These are phyloP conservation scores for Xylariaceae sp. DNA, from an alignment of 2,329 filamentous ascomycete genomes.

Conservation along the genomic window DNA sequence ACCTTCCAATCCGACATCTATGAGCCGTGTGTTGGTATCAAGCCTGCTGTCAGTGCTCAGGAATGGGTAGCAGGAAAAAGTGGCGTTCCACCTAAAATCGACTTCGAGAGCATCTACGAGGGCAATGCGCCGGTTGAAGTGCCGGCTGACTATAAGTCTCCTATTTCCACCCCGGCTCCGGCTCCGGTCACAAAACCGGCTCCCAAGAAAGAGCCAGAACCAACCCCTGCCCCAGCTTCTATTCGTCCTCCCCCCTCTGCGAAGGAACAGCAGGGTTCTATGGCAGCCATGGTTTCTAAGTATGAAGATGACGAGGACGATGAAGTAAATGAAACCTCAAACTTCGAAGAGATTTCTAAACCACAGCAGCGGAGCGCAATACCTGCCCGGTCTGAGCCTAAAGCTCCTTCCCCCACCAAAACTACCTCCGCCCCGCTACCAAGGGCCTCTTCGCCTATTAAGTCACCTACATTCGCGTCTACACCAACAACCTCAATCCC, in stretches of 20 bases:
- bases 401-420: conserved; percentile 40
- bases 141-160: conserved; percentile 69
- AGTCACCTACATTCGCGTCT: conserved; percentile 46
- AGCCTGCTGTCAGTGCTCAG: conserved; percentile 77
- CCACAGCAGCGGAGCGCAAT: conserved; percentile 67
- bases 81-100: conserved; percentile 86
- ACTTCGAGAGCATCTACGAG: conserved; percentile 90
- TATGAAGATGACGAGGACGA: conserved; percentile 77
- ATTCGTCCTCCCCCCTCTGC: conserved; percentile 70
- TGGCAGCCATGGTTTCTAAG: conserved; percentile 83
- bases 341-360: conserved; percentile 86
- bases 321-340: conserved; percentile 72
- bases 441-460: conserved; percentile 53
- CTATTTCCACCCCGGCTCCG: conserved; percentile 53
- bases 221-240: conserved; percentile 57
- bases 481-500: conserved; percentile 46
- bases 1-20: conserved; percentile 98
- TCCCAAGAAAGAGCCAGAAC: conserved; percentile 60
- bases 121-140: conserved; percentile 82
- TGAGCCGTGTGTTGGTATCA: conserved; percentile 81
- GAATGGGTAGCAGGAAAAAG: conserved; percentile 92
- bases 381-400: conserved; percentile 39
- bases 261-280: conserved; percentile 86
- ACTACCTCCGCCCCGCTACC: conserved; percentile 48
- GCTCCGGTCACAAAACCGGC: conserved; percentile 53